These are phyloP conservation scores for Spergularia bocconei DNA, from an alignment of 148 eudicot species.

Conservation along the genomic window DNA sequence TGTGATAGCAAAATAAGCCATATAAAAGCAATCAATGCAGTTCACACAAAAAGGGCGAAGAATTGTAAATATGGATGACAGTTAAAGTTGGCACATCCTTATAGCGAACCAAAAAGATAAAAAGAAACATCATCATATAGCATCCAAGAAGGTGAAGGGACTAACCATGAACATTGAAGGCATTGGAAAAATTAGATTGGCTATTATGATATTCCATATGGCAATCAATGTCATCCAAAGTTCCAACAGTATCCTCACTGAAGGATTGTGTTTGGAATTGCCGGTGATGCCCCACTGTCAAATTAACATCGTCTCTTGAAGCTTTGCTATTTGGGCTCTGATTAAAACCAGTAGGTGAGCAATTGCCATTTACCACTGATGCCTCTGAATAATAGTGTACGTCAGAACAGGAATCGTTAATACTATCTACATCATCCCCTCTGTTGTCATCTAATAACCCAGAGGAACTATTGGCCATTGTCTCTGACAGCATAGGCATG, in stretches of 20 bases:
- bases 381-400: conserved; percentile 49
- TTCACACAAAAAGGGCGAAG: not conserved
- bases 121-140: not conserved
- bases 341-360: not conserved
- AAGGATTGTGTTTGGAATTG: conserved; percentile 27
- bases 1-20: not conserved
- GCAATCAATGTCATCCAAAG: conserved; percentile 27
- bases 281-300: conserved; percentile 26
- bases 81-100: not conserved
- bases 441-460: conserved; percentile 31
- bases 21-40: not conserved
- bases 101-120: too few species aligned
- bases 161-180: conserved; percentile 53
- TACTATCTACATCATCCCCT: conserved; percentile 42
- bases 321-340: conserved; percentile 16
- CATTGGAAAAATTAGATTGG: conserved; percentile 37
- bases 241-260: conserved; percentile 37
- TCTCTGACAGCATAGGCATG: conserved; percentile 39
- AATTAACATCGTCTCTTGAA: conserved; percentile 32
- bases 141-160: conserved; percentile 6
- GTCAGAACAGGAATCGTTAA: conserved; percentile 33
- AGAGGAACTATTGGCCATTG: conserved; percentile 21
- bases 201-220: conserved; percentile 28
- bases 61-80: not conserved
- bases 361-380: conserved; percentile 62